phyloP scores from a whole-genome alignment of 495 filamentous ascomycete species.

The Penicillium arizonense region DNA sequence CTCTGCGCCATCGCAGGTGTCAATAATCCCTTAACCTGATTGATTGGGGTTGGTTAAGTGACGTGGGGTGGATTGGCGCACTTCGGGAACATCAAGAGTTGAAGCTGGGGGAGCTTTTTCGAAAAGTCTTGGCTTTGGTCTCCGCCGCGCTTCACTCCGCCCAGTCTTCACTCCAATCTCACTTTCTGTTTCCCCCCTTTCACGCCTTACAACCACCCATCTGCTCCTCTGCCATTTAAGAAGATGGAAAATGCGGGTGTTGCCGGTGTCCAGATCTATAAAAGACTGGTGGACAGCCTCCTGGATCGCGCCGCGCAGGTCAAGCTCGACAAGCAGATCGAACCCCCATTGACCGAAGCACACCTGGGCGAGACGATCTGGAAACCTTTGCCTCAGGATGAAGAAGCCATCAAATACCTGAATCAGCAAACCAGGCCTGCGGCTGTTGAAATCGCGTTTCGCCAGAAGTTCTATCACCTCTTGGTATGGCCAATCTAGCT shows the following conservation, averaged over 20 bases:
- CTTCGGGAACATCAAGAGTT: constrained; percentile 22
- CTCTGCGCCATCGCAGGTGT: constrained; percentile 45
- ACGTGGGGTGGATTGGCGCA: constrained; percentile 30
- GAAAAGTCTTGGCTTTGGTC: constrained; percentile 27
- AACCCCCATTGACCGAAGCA: constrained; percentile 69
- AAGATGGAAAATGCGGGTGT: constrained; percentile 54
- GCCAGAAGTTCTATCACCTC: constrained; percentile 71
- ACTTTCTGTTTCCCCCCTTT: constrained; percentile 1
- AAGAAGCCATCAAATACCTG: constrained; percentile 21
- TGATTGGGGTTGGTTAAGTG: constrained; percentile 28
- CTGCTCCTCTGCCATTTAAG: not conserved
- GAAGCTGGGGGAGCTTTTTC: constrained; percentile 29
- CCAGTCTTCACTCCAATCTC: constrained; percentile 3
- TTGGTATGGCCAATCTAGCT: constrained; percentile 52
- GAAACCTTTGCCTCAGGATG: constrained; percentile 30
- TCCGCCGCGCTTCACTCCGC: constrained; percentile 26
- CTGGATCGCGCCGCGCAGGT: constrained; percentile 60
- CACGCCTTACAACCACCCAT: not conserved
- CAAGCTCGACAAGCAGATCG: constrained; percentile 66
- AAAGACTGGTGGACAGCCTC: constrained; percentile 56
- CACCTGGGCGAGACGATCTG: constrained; percentile 41
- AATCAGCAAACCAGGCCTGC: constrained; percentile 54
- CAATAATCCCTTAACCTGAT: constrained; percentile 27
- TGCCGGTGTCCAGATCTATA: constrained; percentile 55
- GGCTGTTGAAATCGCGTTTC: constrained; percentile 73